Base-by-base conservation (phyloP, 164 flowering plant genomes). In the Dillenia turbinata region DNA sequence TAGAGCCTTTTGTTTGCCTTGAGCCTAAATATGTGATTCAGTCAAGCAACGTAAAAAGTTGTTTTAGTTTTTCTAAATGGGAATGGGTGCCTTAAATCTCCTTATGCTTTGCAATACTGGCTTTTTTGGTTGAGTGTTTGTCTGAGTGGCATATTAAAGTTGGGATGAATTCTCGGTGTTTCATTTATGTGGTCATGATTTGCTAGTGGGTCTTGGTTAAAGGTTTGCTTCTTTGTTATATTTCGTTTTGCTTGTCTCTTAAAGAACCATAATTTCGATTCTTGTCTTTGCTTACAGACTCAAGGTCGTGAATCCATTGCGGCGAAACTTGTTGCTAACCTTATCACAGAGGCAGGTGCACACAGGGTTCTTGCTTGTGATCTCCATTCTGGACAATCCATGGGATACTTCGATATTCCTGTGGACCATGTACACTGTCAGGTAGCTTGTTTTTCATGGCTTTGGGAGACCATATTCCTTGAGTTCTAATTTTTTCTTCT, bases 321-420 rank as follows among this genome's bases (percentile, higher is more conserved):
- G n/a, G 97, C 98, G 59, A 93, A 90, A 78, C 83, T 93, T 63
- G 90, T 88, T 54, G 92, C 97, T 49, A 93, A 90, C 69, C 69
- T 88, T 60, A 85, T 93, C n/a, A 92, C 96, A 2, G 82, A 79
- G 78, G 94, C 98, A 44, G 97, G 98, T 69, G 92, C 97, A 6
- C 71, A 81, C 57, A 92, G 97, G 47, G 94, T 93, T 61, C 89
- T 90, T 66, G 90, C 89, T 61, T 88, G 96, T 75, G 98, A 93
- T 78, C 86, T 93, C 65, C 98, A 93, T 72, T 90, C 98, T 64
- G 90, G 85, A 15, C 98, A 93, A 71, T 84, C 94, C 46, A 77
- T 85, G 81, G 98, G 97, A 43, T 93, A 90, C 65, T 93, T 93
- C 75, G 98, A 93, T 71, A 93, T 93, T 62, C 97, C 98, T 2